Percentiles rank a stretch among this genome's conserved stretches.
Conservation (phyloP, 305 asterid species). For the Rubia peregrina region DNA sequence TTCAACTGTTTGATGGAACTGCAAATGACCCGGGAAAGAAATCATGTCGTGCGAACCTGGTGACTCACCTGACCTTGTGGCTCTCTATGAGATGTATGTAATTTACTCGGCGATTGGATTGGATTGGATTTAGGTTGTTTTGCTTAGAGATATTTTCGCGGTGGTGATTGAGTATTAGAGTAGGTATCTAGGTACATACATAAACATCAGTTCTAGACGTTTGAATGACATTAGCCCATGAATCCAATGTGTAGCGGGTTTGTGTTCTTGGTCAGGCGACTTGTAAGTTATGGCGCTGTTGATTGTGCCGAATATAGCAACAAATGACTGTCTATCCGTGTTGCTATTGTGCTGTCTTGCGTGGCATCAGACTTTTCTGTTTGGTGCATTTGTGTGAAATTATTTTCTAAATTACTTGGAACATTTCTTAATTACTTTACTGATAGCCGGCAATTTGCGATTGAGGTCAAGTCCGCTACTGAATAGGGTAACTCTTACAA, state of each 20-base stretch:
- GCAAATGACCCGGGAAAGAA: slow-evolving; percentile 21
- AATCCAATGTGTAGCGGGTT: slow-evolving; percentile 5
- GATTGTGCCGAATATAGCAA: slow-evolving; percentile 3
- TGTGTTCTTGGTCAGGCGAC: neutral
- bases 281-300: neutral
- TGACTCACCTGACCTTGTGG: slow-evolving; percentile 17
- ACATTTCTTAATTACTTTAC: no score
- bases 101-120: slow-evolving; percentile 12
- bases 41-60: neutral
- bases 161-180: slow-evolving; percentile 1
- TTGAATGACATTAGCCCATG: neutral
- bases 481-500: no score
- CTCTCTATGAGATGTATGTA: slow-evolving; percentile 33
- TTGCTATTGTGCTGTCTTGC: neutral
- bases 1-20: slow-evolving; percentile 14
- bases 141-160: slow-evolving; percentile 2
- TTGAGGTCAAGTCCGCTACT: no score
- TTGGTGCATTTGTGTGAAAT: no score
- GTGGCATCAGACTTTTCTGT: neutral
- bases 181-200: neutral
- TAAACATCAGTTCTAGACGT: neutral
- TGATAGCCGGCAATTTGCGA: no score
- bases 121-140: slow-evolving; percentile 14
- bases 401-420: no score
- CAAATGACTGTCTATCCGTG: neutral